Percentiles rank a stretch among this genome's conserved stretches.
These are phyloP conservation scores for Beauveria scarabaeidicola DNA, from an alignment of 2,329 filamentous ascomycete genomes.

Conservation along the genomic window DNA sequence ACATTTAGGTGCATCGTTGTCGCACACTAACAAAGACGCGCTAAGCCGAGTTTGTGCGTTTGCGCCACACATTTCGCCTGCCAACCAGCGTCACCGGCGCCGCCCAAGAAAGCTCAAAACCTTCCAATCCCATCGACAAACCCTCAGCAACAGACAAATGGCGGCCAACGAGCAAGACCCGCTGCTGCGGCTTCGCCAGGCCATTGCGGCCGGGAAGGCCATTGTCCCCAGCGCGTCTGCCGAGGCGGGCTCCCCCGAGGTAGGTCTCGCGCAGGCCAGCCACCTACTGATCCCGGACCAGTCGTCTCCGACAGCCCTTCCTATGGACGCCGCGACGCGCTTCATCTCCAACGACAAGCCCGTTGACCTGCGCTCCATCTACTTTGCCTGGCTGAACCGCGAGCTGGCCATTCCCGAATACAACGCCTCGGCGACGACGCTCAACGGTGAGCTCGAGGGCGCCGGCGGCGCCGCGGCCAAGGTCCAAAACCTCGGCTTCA, in stretches of 20 bases:
- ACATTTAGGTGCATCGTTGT: neutral
- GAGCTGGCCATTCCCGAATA: constrained; percentile 87
- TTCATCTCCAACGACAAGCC: constrained; percentile 71
- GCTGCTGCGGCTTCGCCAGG: constrained; percentile 73
- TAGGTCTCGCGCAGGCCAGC: constrained; percentile 64
- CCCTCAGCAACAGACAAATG: constrained; percentile 35
- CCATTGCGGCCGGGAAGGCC: constrained; percentile 61
- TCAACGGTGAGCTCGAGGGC: constrained; percentile 68
- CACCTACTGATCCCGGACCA: constrained; percentile 65
- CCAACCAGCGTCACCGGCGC: neutral
- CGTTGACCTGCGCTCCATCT: constrained; percentile 86
- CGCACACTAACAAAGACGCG: neutral
- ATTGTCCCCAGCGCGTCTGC: constrained; percentile 67
- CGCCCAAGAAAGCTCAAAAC: neutral
- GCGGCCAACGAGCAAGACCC: constrained; percentile 60
- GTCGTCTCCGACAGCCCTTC: constrained; percentile 47
- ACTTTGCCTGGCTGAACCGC: constrained; percentile 92
- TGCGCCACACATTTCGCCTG: neutral
- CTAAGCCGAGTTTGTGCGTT: neutral
- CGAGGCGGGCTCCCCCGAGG: constrained; percentile 53
- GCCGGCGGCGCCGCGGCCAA: constrained; percentile 44
- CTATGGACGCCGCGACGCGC: constrained; percentile 68
- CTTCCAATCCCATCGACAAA: neutral
- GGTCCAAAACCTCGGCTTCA: constrained; percentile 84
- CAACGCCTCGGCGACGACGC: constrained; percentile 69